Evolutionary conservation across 345 rosid genomes (phyloP).

Genomic region (Populus simonii): DNA sequence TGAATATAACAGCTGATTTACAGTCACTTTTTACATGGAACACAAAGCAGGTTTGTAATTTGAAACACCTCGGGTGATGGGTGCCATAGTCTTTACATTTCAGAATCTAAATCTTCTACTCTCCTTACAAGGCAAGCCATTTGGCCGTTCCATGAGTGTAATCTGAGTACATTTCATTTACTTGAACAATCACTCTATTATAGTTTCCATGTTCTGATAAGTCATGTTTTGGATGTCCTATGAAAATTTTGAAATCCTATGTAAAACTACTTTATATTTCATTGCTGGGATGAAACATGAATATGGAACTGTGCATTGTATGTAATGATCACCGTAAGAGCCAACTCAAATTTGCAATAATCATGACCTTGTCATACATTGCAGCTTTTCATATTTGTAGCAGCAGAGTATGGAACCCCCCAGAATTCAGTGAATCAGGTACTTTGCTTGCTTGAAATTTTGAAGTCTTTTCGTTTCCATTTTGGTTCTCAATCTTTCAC

Average conservation of each 20-base stretch:
- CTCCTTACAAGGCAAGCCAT: neutral
- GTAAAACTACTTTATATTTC: neutral
- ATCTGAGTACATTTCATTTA: neutral
- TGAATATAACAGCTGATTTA: slow-evolving; percentile 84
- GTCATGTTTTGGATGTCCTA: neutral
- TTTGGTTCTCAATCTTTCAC: neutral
- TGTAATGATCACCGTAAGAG: neutral
- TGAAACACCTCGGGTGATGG: neutral
- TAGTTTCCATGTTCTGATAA: neutral
- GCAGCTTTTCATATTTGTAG: slow-evolving; percentile 79
- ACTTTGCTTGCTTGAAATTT: neutral
- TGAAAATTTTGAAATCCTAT: slow-evolving; percentile 3
- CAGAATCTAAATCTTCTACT: neutral
- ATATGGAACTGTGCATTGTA: neutral
- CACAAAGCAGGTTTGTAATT: slow-evolving; percentile 80
- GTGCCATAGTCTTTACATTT: neutral
- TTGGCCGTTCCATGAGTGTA: neutral
- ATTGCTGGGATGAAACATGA: neutral
- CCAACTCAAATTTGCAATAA: neutral
- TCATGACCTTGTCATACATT: neutral
- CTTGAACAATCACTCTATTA: neutral
- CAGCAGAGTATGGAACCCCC: slow-evolving; percentile 84
- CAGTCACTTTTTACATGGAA: slow-evolving; percentile 95
- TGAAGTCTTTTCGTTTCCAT: neutral
- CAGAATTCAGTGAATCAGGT: slow-evolving; percentile 92